These are phyloP conservation scores for Erigeron philadelphicus DNA, from an alignment of 140 eudicot genomes.

Conservation along the genomic window DNA sequence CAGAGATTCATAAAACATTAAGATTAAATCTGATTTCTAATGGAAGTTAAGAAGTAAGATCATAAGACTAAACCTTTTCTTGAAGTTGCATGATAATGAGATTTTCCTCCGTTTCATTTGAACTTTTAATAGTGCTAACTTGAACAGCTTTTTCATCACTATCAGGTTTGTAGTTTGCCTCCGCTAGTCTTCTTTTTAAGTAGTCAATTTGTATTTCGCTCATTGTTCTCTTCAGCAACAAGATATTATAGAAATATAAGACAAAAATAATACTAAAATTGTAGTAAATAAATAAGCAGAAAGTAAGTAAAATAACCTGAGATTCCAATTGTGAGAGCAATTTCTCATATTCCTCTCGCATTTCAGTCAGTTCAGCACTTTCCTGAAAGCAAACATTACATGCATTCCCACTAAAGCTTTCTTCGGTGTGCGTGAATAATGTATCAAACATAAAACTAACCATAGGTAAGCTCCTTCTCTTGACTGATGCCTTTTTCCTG, in stretches of 20 bases:
- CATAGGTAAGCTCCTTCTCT: slow-evolving; percentile 51
- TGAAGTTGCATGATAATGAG: slow-evolving; percentile 63
- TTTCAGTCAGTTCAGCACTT: slow-evolving; percentile 46
- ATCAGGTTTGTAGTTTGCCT: slow-evolving; percentile 28
- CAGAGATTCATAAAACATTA: slow-evolving; percentile 13
- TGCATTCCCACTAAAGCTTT: slow-evolving; percentile 15
- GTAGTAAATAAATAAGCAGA: slow-evolving; percentile 7
- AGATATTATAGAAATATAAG: neutral
- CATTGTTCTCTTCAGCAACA: slow-evolving; percentile 45
- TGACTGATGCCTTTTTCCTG: slow-evolving; percentile 57
- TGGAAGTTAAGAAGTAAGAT: neutral
- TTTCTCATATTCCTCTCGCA: slow-evolving; percentile 69
- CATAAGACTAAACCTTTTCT: slow-evolving; percentile 55
- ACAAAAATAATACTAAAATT: neutral
- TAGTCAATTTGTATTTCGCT: slow-evolving; percentile 57
- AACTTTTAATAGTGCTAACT: slow-evolving; percentile 4
- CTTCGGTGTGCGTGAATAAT: slow-evolving; percentile 14
- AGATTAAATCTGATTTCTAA: slow-evolving; percentile 18
- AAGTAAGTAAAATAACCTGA: slow-evolving; percentile 43
- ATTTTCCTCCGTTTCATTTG: slow-evolving; percentile 45
- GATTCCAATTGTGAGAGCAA: slow-evolving; percentile 58
- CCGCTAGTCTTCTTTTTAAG: slow-evolving; percentile 55
- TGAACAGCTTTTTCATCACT: slow-evolving; percentile 18
- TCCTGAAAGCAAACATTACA: slow-evolving; percentile 44
- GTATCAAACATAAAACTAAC: slow-evolving; percentile 32